Conservation (phyloP, 352 stramenopile species). For the Phytopythium boreale region DNA sequence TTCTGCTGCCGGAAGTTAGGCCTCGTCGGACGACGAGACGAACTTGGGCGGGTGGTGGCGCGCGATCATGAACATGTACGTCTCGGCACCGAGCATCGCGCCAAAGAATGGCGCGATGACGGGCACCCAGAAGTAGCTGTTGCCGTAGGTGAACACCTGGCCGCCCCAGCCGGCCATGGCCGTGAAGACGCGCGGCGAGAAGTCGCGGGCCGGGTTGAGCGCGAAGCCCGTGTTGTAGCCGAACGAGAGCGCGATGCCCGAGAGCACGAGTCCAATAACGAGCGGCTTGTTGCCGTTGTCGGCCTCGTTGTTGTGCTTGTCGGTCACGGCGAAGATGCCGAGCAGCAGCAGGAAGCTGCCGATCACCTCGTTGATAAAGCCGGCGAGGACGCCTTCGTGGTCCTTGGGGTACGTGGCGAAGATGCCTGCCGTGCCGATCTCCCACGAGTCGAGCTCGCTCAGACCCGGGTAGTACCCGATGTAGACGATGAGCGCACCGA, state of each 20-base stretch:
- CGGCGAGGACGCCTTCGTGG: conserved; percentile 52
- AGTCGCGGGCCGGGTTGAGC: conserved; percentile 70
- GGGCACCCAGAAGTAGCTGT: conserved; percentile 79
- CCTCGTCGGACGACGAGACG: conserved; percentile 9
- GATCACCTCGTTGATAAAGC: conserved; percentile 63
- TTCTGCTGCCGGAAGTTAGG: background rate
- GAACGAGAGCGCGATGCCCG: conserved; percentile 73
- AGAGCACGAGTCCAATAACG: conserved; percentile 69
- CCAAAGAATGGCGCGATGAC: conserved; percentile 70
- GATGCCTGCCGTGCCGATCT: conserved; percentile 61
- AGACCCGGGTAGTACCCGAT: conserved; percentile 61
- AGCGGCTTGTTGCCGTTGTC: conserved; percentile 64
- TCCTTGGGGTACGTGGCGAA: conserved; percentile 74
- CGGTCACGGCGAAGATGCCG: conserved; percentile 63
- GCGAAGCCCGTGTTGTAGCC: conserved; percentile 80
- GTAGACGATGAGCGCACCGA: conserved; percentile 64
- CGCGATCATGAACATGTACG: conserved; percentile 65
- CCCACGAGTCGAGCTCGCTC: conserved; percentile 52
- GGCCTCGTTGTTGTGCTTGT: conserved; percentile 72
- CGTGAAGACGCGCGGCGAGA: conserved; percentile 65
- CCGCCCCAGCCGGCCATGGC: conserved; percentile 56
- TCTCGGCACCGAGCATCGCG: conserved; percentile 50
- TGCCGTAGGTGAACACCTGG: conserved; percentile 62
- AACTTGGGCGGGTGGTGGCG: conserved; percentile 55
- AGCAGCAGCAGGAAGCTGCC: conserved; percentile 59